phyloP scores from a whole-genome alignment of 768 basidiomycete species.

The Kwoniella bestiolae region DNA sequence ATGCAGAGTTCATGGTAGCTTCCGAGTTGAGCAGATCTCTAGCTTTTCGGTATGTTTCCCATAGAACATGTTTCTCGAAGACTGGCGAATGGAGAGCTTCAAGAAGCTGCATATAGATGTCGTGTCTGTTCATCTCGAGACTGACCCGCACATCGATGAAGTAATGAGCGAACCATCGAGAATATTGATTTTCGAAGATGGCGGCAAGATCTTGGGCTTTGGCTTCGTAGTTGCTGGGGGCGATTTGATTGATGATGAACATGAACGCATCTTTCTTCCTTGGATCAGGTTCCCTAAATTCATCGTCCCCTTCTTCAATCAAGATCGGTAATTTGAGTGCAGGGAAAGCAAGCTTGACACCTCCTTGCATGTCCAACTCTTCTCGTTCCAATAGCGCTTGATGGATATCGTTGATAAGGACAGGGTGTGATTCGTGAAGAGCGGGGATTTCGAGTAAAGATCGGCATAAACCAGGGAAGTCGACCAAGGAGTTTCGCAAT shows the following conservation, averaged over 20 bases:
- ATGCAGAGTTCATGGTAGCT: slow-evolving; percentile 78
- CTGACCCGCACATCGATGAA: slow-evolving; percentile 94
- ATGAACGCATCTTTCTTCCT: slow-evolving; percentile 89
- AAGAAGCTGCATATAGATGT: slow-evolving; percentile 89
- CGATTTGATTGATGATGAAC: slow-evolving; percentile 98
- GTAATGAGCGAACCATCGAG: slow-evolving; percentile 97
- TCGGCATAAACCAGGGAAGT: slow-evolving; percentile 92
- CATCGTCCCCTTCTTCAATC: slow-evolving; percentile 61
- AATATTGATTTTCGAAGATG: slow-evolving; percentile 78
- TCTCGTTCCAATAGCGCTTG: slow-evolving; percentile 65
- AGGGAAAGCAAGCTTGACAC: slow-evolving; percentile 52
- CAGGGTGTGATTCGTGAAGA: slow-evolving; percentile 81
- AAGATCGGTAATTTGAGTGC: slow-evolving; percentile 46
- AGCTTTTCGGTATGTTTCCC: slow-evolving; percentile 91
- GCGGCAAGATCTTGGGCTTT: slow-evolving; percentile 86
- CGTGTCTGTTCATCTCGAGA: slow-evolving; percentile 95
- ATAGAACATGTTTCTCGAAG: slow-evolving; percentile 78
- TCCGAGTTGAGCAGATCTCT: slow-evolving; percentile 86
- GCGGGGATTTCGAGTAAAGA: slow-evolving; percentile 85
- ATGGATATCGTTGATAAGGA: slow-evolving; percentile 72
- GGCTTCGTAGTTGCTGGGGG: slow-evolving; percentile 85
- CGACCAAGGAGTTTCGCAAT: slow-evolving; percentile 81
- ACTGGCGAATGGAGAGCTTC: slow-evolving; percentile 74
- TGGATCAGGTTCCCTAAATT: slow-evolving; percentile 72
- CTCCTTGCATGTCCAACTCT: slow-evolving; percentile 60